Percentiles rank a stretch among this genome's conserved stretches.
Conservation (phyloP, 73 alveolate species). For the Durusdinium trenchii region DNA sequence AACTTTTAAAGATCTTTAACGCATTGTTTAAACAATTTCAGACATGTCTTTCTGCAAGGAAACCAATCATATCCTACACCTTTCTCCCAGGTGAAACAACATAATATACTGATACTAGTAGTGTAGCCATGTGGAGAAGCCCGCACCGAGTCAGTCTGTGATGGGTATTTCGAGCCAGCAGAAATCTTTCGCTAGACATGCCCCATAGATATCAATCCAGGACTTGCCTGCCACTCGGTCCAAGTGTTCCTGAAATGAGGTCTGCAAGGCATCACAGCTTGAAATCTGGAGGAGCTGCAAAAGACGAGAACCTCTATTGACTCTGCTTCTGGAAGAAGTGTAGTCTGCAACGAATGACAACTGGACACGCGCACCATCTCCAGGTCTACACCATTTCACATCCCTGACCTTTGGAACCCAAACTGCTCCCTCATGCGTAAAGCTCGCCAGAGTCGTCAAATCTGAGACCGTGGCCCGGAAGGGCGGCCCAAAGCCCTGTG, state of each 20-base stretch:
- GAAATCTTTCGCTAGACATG: no score
- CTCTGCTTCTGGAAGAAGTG: constrained; percentile 82
- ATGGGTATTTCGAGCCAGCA: no score
- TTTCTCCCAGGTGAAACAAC: no score
- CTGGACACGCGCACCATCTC: constrained; percentile 57
- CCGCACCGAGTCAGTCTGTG: no score
- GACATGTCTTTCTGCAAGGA: no score
- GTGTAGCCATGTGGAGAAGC: no score
- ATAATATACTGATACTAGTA: no score
- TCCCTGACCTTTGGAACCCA: constrained; percentile 88
- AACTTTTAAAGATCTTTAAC: no score
- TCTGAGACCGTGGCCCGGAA: constrained; percentile 74
- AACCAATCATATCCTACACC: no score
- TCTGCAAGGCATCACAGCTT: constrained; percentile 74
- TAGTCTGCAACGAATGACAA: constrained; percentile 30
- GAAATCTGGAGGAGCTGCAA: constrained; percentile 66
- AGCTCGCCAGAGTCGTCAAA: constrained; percentile 71
- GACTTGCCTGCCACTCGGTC: constrained; percentile 75
- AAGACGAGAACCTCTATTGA: background rate
- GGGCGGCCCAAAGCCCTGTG: constrained; percentile 77
- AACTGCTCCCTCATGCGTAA: constrained; percentile 41
- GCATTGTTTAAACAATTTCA: no score
- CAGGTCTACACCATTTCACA: constrained; percentile 90
- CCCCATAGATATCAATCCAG: no score
- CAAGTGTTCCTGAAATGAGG: constrained; percentile 76